Conservation (phyloP, 1,284 basidiomycete genomes). For the Lignosus rhinocerotis region DNA sequence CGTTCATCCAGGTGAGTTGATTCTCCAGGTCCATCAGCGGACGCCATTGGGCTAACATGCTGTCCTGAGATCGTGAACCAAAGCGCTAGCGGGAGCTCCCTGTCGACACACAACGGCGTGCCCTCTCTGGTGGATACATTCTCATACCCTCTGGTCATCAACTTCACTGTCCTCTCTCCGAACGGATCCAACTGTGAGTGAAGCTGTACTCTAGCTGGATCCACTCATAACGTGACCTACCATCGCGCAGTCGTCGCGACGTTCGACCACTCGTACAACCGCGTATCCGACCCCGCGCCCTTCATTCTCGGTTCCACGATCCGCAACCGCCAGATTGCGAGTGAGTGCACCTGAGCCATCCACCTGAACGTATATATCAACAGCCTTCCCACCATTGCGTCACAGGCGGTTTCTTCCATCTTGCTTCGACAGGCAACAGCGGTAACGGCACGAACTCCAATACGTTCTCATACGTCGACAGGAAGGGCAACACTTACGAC, state of each 20-base stretch:
- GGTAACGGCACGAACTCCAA: constrained; percentile 74
- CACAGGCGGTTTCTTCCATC: constrained; percentile 56
- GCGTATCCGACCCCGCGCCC: constrained; percentile 56
- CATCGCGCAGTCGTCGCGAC: constrained; percentile 43
- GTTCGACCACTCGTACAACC: constrained; percentile 71
- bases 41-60: background rate
- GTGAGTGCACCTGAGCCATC: constrained; percentile 36
- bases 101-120: constrained; percentile 62
- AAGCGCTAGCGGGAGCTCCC: constrained; percentile 52
- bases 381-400: background rate
- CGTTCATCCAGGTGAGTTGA: constrained; percentile 46
- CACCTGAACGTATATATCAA: background rate
- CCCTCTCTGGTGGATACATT: constrained; percentile 57
- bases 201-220: background rate
- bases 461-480: constrained; percentile 61
- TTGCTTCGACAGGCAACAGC: constrained; percentile 47
- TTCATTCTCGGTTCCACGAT: constrained; percentile 61
- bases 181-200: constrained; percentile 53
- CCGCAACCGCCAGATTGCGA: constrained; percentile 54
- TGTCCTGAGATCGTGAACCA: constrained; percentile 58
- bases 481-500: constrained; percentile 60
- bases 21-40: background rate
- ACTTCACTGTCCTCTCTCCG: constrained; percentile 48
- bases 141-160: constrained; percentile 65
- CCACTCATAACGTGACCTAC: background rate